Percentiles rank a stretch among this genome's conserved stretches.
Conservation (phyloP, 305 asterid species). For the Ajuga reptans region DNA sequence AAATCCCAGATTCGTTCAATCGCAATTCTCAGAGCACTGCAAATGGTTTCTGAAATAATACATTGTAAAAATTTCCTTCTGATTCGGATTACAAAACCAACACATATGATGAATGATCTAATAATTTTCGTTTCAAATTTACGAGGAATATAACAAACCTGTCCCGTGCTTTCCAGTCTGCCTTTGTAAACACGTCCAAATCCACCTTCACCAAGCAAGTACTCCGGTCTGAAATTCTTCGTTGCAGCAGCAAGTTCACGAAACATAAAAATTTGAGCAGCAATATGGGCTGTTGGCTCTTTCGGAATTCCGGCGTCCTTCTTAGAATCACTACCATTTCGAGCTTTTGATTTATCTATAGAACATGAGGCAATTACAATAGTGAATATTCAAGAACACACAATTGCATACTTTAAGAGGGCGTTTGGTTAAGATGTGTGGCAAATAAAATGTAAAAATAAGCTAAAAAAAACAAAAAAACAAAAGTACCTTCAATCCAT, state of each 20-base stretch:
- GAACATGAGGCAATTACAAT: not conserved
- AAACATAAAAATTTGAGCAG: constrained; percentile 89
- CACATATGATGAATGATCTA: not conserved
- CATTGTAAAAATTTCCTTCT: not conserved
- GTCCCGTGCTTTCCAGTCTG: constrained; percentile 66
- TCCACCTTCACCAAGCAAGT: constrained; percentile 88
- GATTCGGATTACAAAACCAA: not conserved
- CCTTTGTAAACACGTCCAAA: constrained; percentile 90
- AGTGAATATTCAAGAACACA: not conserved
- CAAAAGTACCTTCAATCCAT: no score
- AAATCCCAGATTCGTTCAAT: no score
- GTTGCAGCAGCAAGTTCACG: constrained; percentile 97
- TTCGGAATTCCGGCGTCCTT: constrained; percentile 51
- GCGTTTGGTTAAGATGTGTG: no score
- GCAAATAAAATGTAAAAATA: no score
- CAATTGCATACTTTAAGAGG: not conserved
- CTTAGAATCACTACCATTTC: constrained; percentile 53
- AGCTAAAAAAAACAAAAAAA: no score
- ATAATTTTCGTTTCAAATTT: not conserved
- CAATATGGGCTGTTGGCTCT: constrained; percentile 66
- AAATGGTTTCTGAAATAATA: not conserved
- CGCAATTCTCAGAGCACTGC: no score
- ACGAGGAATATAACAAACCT: constrained; percentile 37
- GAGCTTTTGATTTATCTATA: constrained; percentile 62
- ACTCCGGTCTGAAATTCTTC: constrained; percentile 73